Evolutionary conservation across 2,329 filamentous ascomycete species (phyloP), one percentile per base, ranked within the genome.

Genomic region (Phaeosphaeria sp.): DNA sequence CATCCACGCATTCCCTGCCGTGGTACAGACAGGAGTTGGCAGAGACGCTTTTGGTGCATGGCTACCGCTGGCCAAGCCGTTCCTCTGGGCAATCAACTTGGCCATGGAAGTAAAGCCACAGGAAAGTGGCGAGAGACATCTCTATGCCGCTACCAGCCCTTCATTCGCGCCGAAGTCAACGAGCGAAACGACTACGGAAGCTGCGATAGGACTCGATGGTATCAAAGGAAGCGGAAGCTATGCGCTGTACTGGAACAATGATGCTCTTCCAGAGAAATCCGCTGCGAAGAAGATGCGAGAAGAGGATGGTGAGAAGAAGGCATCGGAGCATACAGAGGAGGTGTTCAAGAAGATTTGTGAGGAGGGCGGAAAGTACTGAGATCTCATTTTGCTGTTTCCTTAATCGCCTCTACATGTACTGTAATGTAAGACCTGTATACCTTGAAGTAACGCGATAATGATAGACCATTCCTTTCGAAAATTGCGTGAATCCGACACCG

Each of bases 101-200:
- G 63, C 64, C 2, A 54, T 68, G 33, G 57, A 58, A 22, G 68
- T 75, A 18, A 55, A 55, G 36, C 54, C 67, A 21, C 51, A 49
- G 50, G 74, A 76, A 58, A 74, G 68, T 49, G 74, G 74, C 6
- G 72, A 76, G 64, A 63, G 74, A 36, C 74, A 76, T 68, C 52
- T 75, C 43, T 77, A 61, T 45, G 67, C 67, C 25, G 55, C 69
- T 40, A 75, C 74, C 9, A 69, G 63, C n/a, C 60, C 63, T 18
- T 44, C 49, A 11, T 76, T 67, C 55, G 65, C 67, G 8, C 60
- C 71, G 3, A 59, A 52, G 49, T 55, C 55, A 3, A 58, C 46
- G 30, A 59, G 56, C 6, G 60, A 50, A 3, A 46, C 33, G 5
- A 53, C 52, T 2, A 55, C 63, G 24, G 57, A 48, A 18, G 63